Conservation (phyloP, 2,329 filamentous ascomycete genomes). For the Pestalotiopsis sp. region DNA sequence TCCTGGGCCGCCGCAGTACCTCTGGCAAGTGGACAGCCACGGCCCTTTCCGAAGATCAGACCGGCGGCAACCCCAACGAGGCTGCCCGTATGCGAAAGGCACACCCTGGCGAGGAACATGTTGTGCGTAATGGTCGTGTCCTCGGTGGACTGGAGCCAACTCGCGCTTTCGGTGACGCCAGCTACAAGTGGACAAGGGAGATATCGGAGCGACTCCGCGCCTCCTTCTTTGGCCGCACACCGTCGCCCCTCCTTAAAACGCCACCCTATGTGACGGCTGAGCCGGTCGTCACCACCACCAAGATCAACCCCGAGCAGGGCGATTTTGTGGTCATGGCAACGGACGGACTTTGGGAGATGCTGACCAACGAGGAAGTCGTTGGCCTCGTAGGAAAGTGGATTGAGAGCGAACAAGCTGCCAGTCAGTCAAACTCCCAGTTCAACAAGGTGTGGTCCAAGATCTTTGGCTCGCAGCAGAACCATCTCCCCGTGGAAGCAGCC, state of each 20-base stretch:
- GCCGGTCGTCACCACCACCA: constrained; percentile 89
- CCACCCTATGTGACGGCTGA: constrained; percentile 98
- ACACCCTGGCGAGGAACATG: constrained; percentile 87
- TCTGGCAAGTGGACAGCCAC: constrained; percentile 93
- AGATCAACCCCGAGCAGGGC: constrained; percentile 84
- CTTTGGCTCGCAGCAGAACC: constrained; percentile 51
- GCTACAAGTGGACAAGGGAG: constrained; percentile 93
- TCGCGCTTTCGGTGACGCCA: constrained; percentile 92
- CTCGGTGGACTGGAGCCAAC: constrained; percentile 91
- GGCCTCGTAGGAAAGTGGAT: constrained; percentile 97
- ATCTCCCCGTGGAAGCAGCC: constrained; percentile 75
- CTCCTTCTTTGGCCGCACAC: constrained; percentile 84
- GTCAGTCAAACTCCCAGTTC: constrained; percentile 64
- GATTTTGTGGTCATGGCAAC: constrained; percentile 97
- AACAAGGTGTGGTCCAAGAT: constrained; percentile 69
- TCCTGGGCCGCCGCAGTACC: constrained; percentile 76
- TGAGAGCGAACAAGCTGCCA: constrained; percentile 65
- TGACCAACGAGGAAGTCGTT: constrained; percentile 97
- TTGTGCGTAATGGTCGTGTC: constrained; percentile 86
- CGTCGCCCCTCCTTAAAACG: constrained; percentile 78
- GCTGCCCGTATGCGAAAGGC: constrained; percentile 79
- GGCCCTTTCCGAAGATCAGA: constrained; percentile 89
- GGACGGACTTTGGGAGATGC: constrained; percentile 98
- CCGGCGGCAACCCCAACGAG: constrained; percentile 85
- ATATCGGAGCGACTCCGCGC: constrained; percentile 80